Conservation (phyloP, 1,284 basidiomycete species). For the Cutaneotrichosporon arboriforme region DNA sequence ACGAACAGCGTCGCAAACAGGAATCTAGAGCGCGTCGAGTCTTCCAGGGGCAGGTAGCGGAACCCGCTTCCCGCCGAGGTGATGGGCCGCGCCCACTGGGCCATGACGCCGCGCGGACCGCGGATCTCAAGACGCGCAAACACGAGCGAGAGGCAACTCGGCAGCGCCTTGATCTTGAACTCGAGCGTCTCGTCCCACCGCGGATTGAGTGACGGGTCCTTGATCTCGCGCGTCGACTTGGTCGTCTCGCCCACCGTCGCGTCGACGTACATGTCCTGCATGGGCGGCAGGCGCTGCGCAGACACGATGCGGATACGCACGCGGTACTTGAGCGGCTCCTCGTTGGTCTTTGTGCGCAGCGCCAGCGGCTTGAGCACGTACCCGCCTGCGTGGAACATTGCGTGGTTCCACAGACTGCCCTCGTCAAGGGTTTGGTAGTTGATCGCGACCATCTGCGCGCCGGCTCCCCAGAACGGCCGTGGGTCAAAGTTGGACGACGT, state of each 20-base stretch:
- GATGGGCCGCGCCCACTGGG: slow-evolving; percentile 60
- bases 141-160: slow-evolving; percentile 67
- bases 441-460: slow-evolving; percentile 88
- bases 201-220: slow-evolving; percentile 85
- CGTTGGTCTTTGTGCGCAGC: slow-evolving; percentile 63
- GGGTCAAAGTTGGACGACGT: slow-evolving; percentile 87
- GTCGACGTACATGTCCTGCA: slow-evolving; percentile 55
- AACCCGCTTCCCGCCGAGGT: slow-evolving; percentile 55
- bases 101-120: slow-evolving; percentile 56
- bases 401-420: slow-evolving; percentile 64
- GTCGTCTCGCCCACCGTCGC: slow-evolving; percentile 19
- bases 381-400: slow-evolving; percentile 85
- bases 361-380: slow-evolving; percentile 86
- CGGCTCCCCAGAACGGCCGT: slow-evolving; percentile 81
- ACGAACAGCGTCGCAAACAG: slow-evolving; percentile 86
- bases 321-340: slow-evolving; percentile 54
- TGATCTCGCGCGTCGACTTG: slow-evolving; percentile 57
- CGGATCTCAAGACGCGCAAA: slow-evolving; percentile 75
- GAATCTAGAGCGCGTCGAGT: slow-evolving; percentile 72
- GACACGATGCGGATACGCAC: slow-evolving; percentile 64
- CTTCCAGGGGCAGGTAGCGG: slow-evolving; percentile 78
- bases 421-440: slow-evolving; percentile 96
- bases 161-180: slow-evolving; percentile 67
- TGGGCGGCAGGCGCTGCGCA: slow-evolving; percentile 82
- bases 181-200: slow-evolving; percentile 70